A percentile compares a stretch with the other conserved stretches of the same genome.
phyloP scores from a whole-genome alignment of 108 stramenopile genomes.

The Tribonema minus region DNA sequence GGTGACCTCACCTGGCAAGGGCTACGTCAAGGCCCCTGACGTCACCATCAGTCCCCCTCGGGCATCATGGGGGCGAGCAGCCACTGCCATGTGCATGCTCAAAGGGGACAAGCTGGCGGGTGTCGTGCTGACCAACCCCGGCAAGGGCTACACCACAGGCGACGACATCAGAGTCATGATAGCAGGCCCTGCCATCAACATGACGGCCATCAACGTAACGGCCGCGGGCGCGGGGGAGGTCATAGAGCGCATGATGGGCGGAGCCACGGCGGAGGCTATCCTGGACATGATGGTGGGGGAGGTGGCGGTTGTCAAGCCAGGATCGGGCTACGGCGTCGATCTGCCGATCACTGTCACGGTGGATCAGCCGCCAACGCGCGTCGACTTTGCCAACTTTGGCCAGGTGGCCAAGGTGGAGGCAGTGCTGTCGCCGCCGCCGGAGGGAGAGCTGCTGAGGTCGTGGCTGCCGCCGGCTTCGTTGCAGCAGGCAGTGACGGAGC shows the following conservation, averaged over 20 bases:
- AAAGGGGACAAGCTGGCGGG: conserved; percentile 47
- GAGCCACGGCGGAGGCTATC: conserved; percentile 11
- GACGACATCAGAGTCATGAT: background rate
- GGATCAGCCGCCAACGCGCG: background rate
- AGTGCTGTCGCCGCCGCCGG: conserved; percentile 15
- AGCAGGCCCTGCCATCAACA: background rate
- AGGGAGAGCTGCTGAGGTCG: conserved; percentile 22
- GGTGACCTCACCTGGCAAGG: conserved; percentile 22
- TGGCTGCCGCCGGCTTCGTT: conserved; percentile 39
- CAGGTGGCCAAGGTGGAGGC: conserved; percentile 8
- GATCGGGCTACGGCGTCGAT: conserved; percentile 1
- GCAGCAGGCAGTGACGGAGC: conserved; percentile 22
- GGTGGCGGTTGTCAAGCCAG: background rate
- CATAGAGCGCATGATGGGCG: conserved; percentile 6
- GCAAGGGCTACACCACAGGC: conserved; percentile 3
- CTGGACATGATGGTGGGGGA: conserved; percentile 30
- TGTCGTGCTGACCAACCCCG: conserved; percentile 31
- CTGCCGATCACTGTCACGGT: background rate
- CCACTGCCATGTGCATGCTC: conserved; percentile 22
- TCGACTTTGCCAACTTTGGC: conserved; percentile 18
- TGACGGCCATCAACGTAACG: background rate
- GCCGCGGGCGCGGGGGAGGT: background rate
- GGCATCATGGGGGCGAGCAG: background rate
- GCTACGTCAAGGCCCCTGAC: conserved; percentile 19
- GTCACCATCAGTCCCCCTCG: conserved; percentile 27